Evolutionary conservation across 1,139 yeast genomes (phyloP).

Genomic region (Sugiyamaella neomexicana): DNA sequence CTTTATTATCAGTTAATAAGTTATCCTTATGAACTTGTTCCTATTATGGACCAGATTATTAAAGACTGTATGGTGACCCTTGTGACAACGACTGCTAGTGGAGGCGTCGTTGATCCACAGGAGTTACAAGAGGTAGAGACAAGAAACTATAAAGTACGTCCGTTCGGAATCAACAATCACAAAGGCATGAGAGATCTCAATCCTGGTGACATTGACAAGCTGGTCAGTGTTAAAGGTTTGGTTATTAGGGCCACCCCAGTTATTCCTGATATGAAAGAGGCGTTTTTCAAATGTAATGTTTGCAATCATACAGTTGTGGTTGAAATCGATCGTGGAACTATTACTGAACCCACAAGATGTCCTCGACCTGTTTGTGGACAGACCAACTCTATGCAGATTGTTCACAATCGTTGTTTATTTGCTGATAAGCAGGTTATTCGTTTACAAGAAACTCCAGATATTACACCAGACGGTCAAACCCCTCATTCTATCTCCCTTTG

Average conservation of each 20-base stretch:
- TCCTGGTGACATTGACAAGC: constrained; percentile 92
- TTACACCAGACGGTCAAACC: constrained; percentile 98
- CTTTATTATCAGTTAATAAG: constrained; percentile 81
- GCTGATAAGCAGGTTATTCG: constrained; percentile 94
- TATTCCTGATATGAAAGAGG: constrained; percentile 97
- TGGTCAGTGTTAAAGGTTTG: constrained; percentile 87
- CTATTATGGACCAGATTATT: constrained; percentile 95
- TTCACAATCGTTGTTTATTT: constrained; percentile 89
- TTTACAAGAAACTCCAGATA: constrained; percentile 95
- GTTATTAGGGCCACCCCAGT: constrained; percentile 87
- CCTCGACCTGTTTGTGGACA: constrained; percentile 88
- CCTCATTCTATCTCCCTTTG: constrained; percentile 95
- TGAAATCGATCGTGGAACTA: constrained; percentile 91
- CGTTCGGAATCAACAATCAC: constrained; percentile 57
- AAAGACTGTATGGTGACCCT: constrained; percentile 87
- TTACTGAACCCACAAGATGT: constrained; percentile 89
- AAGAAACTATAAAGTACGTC: constrained; percentile 81
- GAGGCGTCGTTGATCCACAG: constrained; percentile 30
- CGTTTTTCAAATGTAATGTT: constrained; percentile 92
- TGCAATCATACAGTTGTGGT: constrained; percentile 93
- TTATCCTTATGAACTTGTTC: constrained; percentile 95
- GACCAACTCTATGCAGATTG: constrained; percentile 80
- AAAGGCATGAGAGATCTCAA: constrained; percentile 92
- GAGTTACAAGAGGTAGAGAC: constrained; percentile 73
- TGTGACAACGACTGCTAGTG: constrained; percentile 54